Evolutionary conservation across 805 yeast genomes (phyloP), one percentile per base, ranked within the genome.

Genomic region (Wickerhamiella slavikovae): DNA sequence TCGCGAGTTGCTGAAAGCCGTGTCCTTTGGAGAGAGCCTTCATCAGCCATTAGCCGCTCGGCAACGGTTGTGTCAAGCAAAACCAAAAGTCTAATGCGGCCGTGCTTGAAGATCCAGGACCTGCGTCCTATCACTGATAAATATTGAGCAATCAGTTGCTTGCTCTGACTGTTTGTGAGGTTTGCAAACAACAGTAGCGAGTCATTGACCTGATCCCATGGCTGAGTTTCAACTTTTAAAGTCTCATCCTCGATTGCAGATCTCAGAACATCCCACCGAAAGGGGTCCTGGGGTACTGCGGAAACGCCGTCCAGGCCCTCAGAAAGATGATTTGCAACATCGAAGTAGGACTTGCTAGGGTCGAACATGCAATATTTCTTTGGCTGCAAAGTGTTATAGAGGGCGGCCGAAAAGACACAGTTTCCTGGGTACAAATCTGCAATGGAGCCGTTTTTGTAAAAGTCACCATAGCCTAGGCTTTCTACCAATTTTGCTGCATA

Each of bases 21-120:
- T 29, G 70, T 60, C 35, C 93, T 59, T 31, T 57, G 55, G 9
- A 42, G 39, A 20, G 63, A 58, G 1, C 66, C 65, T 1, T 68
- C 58, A 0, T 60, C 60, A 0, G 85, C 68, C 27, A 75, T 44
- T 21, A 78, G 57, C 46, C 77, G 74, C 34, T 54, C 50, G 4
- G 76, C 74, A 4, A 77, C 68, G 0, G 55, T 29, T 5, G 71
- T 66, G 3, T 71, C 68, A 14, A 72, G 57, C 69, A 83, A 67
- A 11, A 75, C 50, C 15, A 83, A 52, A 71, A 79, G 66, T 36
- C 78, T 60, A 2, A 82, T 83, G 28, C 74, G 62, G 6, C 92
- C 77, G 48, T 62, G 75, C 39, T 59, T 57, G 37, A 70, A 72
- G 6, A 78, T 47, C 93, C 93, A 79, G 43, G 75, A 76, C 28